Conservation (phyloP, 2,329 filamentous ascomycete genomes). For the Diaporthe citriasiana region DNA sequence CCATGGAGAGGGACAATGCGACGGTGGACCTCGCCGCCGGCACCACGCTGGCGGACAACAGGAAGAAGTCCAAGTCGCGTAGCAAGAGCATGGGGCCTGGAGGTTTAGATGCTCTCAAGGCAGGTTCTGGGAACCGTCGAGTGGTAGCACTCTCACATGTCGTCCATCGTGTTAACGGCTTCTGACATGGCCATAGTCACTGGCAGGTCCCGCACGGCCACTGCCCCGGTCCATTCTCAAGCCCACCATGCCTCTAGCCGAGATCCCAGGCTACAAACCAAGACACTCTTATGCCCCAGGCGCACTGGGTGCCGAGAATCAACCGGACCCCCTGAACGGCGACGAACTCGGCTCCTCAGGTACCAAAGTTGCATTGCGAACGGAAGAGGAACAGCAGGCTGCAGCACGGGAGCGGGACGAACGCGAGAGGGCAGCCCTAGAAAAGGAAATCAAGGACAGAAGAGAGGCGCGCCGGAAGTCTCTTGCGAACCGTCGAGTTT, state of each 20-base stretch:
- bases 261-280: constrained; percentile 78
- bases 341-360: constrained; percentile 53
- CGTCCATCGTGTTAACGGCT: constrained; percentile 51
- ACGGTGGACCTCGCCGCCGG: constrained; percentile 75
- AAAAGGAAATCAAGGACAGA: constrained; percentile 76
- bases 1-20: constrained; percentile 82
- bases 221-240: constrained; percentile 83
- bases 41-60: constrained; percentile 64
- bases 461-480: constrained; percentile 93
- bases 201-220: constrained; percentile 66
- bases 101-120: constrained; percentile 85
- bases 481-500: constrained; percentile 91
- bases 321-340: constrained; percentile 61
- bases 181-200: constrained; percentile 60
- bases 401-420: constrained; percentile 79
- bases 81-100: constrained; percentile 98
- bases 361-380: constrained; percentile 75
- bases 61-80: constrained; percentile 76
- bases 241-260: constrained; percentile 77
- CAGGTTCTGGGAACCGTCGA: constrained; percentile 81
- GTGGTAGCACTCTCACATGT: constrained; percentile 68
- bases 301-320: constrained; percentile 56
- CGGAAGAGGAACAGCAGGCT: constrained; percentile 79
- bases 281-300: constrained; percentile 58
- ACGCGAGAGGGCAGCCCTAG: constrained; percentile 69